phyloP scores from a whole-genome alignment of 768 basidiomycete genomes.

The Cystofilobasidium capitatum region DNA sequence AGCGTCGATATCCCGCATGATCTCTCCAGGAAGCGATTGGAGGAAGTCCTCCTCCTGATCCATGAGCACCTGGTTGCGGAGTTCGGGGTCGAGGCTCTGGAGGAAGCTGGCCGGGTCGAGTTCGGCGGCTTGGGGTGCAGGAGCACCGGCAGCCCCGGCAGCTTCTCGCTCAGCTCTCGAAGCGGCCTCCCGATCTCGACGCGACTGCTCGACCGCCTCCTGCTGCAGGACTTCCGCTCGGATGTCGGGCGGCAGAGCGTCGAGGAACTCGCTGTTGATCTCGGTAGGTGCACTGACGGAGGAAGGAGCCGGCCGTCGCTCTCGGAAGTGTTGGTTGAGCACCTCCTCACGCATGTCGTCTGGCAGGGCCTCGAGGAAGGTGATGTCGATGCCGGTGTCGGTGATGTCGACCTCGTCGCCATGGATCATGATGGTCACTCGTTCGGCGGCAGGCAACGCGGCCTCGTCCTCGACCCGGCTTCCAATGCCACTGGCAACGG shows the following conservation, averaged over 20 bases:
- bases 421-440: conserved; percentile 81
- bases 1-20: conserved; percentile 1
- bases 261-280: conserved; percentile 89
- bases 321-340: conserved; percentile 89
- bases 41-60: conserved; percentile 27
- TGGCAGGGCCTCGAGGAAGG: conserved; percentile 91
- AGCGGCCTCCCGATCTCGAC: conserved; percentile 41
- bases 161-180: conserved; percentile 29
- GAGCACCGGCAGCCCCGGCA: conserved; percentile 20
- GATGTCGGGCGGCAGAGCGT: conserved; percentile 90
- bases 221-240: conserved; percentile 95
- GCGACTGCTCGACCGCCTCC: conserved; percentile 70
- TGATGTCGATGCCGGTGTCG: conserved; percentile 95
- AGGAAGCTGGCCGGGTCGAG: conserved; percentile 87
- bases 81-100: conserved; percentile 75
- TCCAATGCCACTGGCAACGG: too few species aligned
- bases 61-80: conserved; percentile 60
- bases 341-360: conserved; percentile 99
- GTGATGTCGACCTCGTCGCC: conserved; percentile 93
- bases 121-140: conserved; percentile 46
- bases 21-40: conserved; percentile 23
- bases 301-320: conserved; percentile 56
- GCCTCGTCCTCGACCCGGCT: conserved; percentile 29
- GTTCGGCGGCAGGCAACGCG: conserved; percentile 37
- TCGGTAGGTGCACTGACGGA: conserved; percentile 59